Conservation (phyloP, 257 asterid species). For the Datura wrightii region DNA sequence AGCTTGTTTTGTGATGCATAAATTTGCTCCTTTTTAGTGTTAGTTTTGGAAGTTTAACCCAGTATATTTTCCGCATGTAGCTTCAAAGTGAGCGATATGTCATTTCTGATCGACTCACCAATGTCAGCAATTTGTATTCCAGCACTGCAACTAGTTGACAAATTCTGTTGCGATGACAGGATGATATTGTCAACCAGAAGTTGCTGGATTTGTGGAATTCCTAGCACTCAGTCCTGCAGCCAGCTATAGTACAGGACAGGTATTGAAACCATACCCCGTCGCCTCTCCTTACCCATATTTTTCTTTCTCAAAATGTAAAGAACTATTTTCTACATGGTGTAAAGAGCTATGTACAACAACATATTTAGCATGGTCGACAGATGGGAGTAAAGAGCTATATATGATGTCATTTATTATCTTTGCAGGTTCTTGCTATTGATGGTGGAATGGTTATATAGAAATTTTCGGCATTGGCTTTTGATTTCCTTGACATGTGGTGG, state of each 20-base stretch:
- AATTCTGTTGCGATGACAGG: constrained; percentile 33
- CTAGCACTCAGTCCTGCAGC: constrained; percentile 62
- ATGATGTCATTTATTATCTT: neutral
- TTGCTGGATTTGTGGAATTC: constrained; percentile 54
- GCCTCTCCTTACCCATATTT: neutral
- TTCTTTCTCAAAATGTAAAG: neutral
- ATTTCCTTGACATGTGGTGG: neutral
- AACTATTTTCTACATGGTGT: too few species aligned
- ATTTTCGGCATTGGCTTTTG: neutral
- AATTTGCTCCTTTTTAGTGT: neutral
- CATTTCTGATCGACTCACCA: neutral
- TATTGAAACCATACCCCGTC: constrained; percentile 11
- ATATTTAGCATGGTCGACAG: too few species aligned
- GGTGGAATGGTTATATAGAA: constrained; percentile 91
- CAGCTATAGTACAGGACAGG: constrained; percentile 90
- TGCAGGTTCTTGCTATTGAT: constrained; percentile 83
- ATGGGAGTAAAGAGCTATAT: too few species aligned
- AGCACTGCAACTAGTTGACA: neutral
- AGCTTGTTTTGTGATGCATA: neutral
- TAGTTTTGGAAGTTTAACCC: neutral
- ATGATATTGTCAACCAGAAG: constrained; percentile 54
- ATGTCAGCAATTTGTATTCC: neutral
- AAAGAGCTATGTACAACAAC: too few species aligned
- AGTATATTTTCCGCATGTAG: neutral
- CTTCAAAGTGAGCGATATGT: neutral